Percentiles rank a stretch among this genome's conserved stretches.
Conservation (phyloP, 2,329 filamentous ascomycete species). For the Tolypocladium ovalisporum region DNA sequence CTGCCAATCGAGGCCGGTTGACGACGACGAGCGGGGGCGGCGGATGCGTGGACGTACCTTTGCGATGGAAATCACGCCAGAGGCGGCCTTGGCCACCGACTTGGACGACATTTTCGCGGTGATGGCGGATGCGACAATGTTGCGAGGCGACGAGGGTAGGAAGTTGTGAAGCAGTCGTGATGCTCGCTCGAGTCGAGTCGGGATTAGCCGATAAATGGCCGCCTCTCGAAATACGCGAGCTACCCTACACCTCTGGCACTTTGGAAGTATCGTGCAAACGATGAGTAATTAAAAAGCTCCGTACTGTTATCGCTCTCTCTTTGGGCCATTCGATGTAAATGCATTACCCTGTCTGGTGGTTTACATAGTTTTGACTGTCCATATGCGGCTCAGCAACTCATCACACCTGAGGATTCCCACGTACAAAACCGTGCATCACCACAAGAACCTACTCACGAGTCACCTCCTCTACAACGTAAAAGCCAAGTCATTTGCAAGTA, state of each 20-base stretch:
- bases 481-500: not conserved
- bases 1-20: not conserved
- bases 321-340: not conserved
- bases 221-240: not conserved
- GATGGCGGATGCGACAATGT: conserved; percentile 6
- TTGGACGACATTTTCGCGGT: conserved; percentile 48
- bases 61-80: conserved; percentile 42
- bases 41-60: conserved; percentile 33
- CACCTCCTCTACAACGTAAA: not conserved
- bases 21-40: not conserved
- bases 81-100: conserved; percentile 43
- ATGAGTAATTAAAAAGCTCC: too few relatives aligned
- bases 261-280: too few relatives aligned
- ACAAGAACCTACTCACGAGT: too few relatives aligned
- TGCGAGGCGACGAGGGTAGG: conserved; percentile 2
- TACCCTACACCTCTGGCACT: not conserved
- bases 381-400: not conserved
- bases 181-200: conserved; percentile 3
- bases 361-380: not conserved
- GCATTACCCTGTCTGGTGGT: not conserved
- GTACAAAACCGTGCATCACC: too few relatives aligned
- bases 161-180: conserved; percentile 6
- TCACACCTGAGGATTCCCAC: too few relatives aligned
- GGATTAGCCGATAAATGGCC: conserved; percentile 9
- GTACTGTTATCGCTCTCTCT: not conserved